Base-by-base conservation (phyloP, 2,329 filamentous ascomycete species). In the Periconia sp. region DNA sequence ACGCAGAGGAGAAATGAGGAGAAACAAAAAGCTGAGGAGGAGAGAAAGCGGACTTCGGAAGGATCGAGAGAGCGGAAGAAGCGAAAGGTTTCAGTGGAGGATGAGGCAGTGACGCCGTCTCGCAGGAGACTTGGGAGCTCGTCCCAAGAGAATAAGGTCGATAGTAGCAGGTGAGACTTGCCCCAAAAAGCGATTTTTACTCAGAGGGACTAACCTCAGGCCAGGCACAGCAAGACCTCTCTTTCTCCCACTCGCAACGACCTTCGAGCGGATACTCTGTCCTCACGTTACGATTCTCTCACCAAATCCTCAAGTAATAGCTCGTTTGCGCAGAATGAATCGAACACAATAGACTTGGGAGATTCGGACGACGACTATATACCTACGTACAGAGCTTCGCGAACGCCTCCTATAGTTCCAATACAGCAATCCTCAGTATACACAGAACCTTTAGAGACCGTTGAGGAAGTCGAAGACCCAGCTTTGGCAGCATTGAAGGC, bases 401-500 rank as follows among this genome's bases (percentile, higher is more conserved):
- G 45, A 3, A 52, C 39, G 3, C 32, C 47, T 1, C 50, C 48
- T 2, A 45, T 41, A 21, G 33, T 13, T 16, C 29, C 23, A 4
- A 42, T 46, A 37, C 36, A 48, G n/a, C 36, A 22, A 21, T 41
- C 36, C 33, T 31, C 32, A 10, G 25, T 35, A 3, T 42, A 38
- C 16, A 47, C 16, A 12, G 40, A 41, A 15, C 36, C 50, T 15
- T 30, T 46, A 18, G 43, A 59, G 5, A 63, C 69, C 5, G 45
- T 61, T 7, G 61, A 69, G 23, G 65, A 71, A 43, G 52, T 57
- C 2, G 53, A 62, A 13, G 64, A 69, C 17, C 56, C 64, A 5
- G 43, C 44, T 11, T 36, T 66, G 7, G 62, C 58, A n/a, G 62
- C 54, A 13, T 43, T 70, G 6, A 56, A 54, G 28, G 57, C 60